phyloP scores from a whole-genome alignment of 129 eudicot species.

The Deinandra increscens region DNA sequence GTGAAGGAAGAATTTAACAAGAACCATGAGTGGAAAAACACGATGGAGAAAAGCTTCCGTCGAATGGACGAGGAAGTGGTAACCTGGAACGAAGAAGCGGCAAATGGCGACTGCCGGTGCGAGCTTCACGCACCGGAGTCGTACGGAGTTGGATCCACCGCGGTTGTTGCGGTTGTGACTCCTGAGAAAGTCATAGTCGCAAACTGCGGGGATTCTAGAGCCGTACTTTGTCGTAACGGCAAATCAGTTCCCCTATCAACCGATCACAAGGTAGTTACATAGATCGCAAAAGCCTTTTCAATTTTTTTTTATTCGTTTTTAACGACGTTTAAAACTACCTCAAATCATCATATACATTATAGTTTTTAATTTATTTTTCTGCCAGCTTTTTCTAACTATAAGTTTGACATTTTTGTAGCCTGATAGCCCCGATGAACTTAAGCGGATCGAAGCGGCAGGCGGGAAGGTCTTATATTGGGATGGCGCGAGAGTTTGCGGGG shows the following conservation, averaged over 20 bases:
- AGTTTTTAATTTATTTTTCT: neutral
- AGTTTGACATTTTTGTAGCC: conserved; percentile 38
- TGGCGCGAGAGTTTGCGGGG: conserved; percentile 54
- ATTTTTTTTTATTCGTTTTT: too few relatives aligned
- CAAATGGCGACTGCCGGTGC: conserved; percentile 36
- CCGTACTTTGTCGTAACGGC: conserved; percentile 51
- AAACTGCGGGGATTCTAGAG: conserved; percentile 69
- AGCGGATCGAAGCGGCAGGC: conserved; percentile 54
- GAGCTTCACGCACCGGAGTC: conserved; percentile 42
- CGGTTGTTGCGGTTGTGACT: conserved; percentile 51
- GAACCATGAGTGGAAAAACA: conserved; percentile 39
- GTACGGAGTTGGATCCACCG: conserved; percentile 57
- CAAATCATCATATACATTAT: too few relatives aligned
- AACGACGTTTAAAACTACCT: too few relatives aligned
- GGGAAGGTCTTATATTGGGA: conserved; percentile 69
- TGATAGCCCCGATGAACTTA: conserved; percentile 58
- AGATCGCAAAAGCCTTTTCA: too few relatives aligned
- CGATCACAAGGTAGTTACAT: conserved; percentile 53
- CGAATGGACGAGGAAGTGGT: conserved; percentile 51
- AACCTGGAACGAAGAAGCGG: conserved; percentile 26
- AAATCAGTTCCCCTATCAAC: conserved; percentile 42
- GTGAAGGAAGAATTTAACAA: conserved; percentile 34
- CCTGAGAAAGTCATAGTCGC: conserved; percentile 45
- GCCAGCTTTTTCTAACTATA: neutral
- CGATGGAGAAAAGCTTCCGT: conserved; percentile 40